Conservation (phyloP, 192 early-diverging fungal species). For the Mycoemilia scoparia region DNA sequence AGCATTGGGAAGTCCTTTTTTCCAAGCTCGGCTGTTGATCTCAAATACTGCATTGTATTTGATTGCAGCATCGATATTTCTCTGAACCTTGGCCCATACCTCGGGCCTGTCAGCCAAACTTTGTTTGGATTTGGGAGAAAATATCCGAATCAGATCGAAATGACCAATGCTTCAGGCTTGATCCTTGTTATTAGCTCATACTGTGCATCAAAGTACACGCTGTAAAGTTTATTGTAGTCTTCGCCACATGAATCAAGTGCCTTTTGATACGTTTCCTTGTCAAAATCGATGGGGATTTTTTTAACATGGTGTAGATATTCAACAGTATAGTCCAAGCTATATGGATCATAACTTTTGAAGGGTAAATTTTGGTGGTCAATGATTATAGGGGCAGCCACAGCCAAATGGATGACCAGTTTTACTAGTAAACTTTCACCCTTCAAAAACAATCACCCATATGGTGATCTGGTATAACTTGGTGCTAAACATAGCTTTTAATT, state of each 20-base stretch:
- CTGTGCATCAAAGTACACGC: constrained; percentile 78
- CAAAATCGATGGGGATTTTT: constrained; percentile 71
- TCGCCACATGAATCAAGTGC: constrained; percentile 11
- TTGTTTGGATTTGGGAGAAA: constrained; percentile 32
- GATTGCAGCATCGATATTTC: constrained; percentile 70
- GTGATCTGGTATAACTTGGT: too few species aligned
- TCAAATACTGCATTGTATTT: constrained; percentile 79
- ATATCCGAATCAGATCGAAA: constrained; percentile 87
- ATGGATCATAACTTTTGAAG: too few species aligned
- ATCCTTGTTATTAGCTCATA: constrained; percentile 48
- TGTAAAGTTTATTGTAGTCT: constrained; percentile 36
- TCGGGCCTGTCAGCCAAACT: constrained; percentile 19
- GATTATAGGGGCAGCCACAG: too few species aligned
- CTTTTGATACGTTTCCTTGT: constrained; percentile 33
- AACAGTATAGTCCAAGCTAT: constrained; percentile 66
- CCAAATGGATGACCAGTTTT: too few species aligned
- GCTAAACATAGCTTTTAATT: too few species aligned
- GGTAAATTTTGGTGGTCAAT: too few species aligned
- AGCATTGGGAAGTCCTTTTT: constrained; percentile 65
- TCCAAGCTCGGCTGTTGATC: constrained; percentile 85
- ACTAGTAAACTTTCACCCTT: too few species aligned
- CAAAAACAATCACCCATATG: too few species aligned
- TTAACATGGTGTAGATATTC: constrained; percentile 84
- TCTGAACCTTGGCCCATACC: constrained; percentile 23
- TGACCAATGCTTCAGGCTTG: constrained; percentile 75